These are phyloP conservation scores for Fomitiporia mediterranea DNA, from an alignment of 1,284 basidiomycete species.

Conservation along the genomic window DNA sequence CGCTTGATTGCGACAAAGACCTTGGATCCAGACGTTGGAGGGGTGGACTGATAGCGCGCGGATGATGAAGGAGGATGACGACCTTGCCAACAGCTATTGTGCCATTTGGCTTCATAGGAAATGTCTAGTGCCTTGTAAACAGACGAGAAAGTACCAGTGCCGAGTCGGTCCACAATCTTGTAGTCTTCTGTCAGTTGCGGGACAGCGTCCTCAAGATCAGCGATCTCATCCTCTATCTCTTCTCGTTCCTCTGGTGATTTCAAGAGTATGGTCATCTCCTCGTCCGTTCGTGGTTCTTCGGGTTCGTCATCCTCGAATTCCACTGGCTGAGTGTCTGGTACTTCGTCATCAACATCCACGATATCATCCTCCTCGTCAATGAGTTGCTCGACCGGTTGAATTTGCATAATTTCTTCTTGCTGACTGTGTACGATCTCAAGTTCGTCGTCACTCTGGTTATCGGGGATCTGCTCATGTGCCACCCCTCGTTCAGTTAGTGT, in stretches of 20 bases:
- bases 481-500: constrained; percentile 28
- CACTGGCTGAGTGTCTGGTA: constrained; percentile 32
- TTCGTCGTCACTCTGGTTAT: constrained; percentile 50
- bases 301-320: constrained; percentile 33
- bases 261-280: constrained; percentile 50
- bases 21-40: constrained; percentile 39
- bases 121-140: constrained; percentile 96
- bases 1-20: constrained; percentile 94
- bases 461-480: constrained; percentile 31
- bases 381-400: background rate
- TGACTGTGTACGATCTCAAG: constrained; percentile 29
- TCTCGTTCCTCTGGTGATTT: constrained; percentile 66
- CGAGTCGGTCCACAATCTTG: constrained; percentile 84
- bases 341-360: constrained; percentile 29
- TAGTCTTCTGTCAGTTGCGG: constrained; percentile 68
- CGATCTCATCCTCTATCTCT: constrained; percentile 77
- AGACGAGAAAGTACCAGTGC: constrained; percentile 97
- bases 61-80: constrained; percentile 55
- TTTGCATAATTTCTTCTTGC: constrained; percentile 6
- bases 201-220: constrained; percentile 54
- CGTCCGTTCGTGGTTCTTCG: constrained; percentile 43
- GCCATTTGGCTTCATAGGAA: constrained; percentile 68
- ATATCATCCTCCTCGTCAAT: constrained; percentile 26
- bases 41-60: constrained; percentile 52
- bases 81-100: constrained; percentile 80